These are phyloP conservation scores for Graphiopsis chlorocephala DNA, from an alignment of 2,329 filamentous ascomycete genomes.

Conservation along the genomic window DNA sequence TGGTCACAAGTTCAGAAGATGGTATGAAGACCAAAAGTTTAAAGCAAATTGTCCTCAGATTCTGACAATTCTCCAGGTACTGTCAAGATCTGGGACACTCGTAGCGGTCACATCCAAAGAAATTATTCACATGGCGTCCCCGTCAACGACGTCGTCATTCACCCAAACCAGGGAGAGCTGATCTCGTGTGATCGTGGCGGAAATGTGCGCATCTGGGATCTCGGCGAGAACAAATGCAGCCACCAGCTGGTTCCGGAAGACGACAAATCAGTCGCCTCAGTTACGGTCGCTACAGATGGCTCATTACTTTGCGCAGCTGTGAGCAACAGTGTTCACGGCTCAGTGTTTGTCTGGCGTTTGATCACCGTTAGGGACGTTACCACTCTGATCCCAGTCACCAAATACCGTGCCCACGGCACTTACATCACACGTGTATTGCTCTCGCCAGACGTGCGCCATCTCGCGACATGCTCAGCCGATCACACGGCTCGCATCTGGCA, in stretches of 20 bases:
- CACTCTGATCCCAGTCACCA: conserved; percentile 79
- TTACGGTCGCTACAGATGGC: conserved; percentile 93
- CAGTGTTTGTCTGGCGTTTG: conserved; percentile 96
- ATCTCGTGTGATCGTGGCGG: conserved; percentile 93
- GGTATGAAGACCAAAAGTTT: conserved; percentile 42
- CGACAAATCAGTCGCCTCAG: conserved; percentile 87
- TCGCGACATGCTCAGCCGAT: conserved; percentile 90
- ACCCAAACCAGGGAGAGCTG: conserved; percentile 96
- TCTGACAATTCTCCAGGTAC: conserved; percentile 45
- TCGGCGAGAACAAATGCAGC: conserved; percentile 94
- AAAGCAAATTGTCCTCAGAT: neutral
- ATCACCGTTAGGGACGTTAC: conserved; percentile 79
- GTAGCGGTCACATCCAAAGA: conserved; percentile 79
- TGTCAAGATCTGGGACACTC: conserved; percentile 95
- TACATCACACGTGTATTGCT: conserved; percentile 91
- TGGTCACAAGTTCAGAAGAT: conserved; percentile 97
- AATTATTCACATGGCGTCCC: conserved; percentile 88
- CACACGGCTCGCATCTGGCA: conserved; percentile 97
- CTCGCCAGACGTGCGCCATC: conserved; percentile 88
- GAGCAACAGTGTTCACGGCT: conserved; percentile 84
- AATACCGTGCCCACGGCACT: conserved; percentile 85
- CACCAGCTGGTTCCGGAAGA: conserved; percentile 96
- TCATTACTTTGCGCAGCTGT: conserved; percentile 75
- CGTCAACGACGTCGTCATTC: conserved; percentile 98
- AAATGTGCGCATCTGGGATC: conserved; percentile 91